Evolutionary conservation across 768 basidiomycete genomes (phyloP).

Genomic region (Fomitopsis serialis): DNA sequence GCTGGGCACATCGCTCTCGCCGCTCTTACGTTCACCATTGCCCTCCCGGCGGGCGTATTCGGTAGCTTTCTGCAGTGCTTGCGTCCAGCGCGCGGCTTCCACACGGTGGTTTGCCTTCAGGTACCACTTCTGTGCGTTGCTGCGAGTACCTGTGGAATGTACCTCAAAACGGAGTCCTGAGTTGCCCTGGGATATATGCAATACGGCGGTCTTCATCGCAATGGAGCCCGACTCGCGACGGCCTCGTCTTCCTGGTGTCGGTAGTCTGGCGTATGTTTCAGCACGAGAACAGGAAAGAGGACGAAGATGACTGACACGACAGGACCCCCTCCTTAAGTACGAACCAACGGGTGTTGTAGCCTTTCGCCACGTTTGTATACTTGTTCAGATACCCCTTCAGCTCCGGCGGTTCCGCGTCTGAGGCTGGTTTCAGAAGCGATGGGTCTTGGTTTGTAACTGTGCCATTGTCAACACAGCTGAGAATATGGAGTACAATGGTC

Average conservation of each 20-base stretch:
- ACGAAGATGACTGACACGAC: slow-evolving; percentile 52
- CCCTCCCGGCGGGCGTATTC: slow-evolving; percentile 56
- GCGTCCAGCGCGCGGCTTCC: slow-evolving; percentile 85
- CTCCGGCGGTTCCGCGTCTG: slow-evolving; percentile 52
- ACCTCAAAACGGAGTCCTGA: slow-evolving; percentile 83
- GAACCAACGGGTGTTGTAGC: slow-evolving; percentile 90
- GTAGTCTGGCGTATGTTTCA: slow-evolving; percentile 45
- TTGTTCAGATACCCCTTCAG: slow-evolving; percentile 84
- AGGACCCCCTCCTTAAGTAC: slow-evolving; percentile 80
- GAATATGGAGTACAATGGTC: neutral
- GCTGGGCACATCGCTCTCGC: slow-evolving; percentile 40
- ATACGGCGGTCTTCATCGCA: slow-evolving; percentile 71
- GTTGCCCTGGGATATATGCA: slow-evolving; percentile 44
- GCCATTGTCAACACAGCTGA: neutral
- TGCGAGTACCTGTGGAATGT: slow-evolving; percentile 50
- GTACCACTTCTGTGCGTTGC: slow-evolving; percentile 69
- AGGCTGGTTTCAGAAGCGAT: slow-evolving; percentile 47
- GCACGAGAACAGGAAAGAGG: neutral
- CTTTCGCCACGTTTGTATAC: slow-evolving; percentile 88
- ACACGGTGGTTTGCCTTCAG: slow-evolving; percentile 83
- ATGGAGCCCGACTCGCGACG: slow-evolving; percentile 85
- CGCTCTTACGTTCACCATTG: slow-evolving; percentile 32
- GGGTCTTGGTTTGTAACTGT: slow-evolving; percentile 79
- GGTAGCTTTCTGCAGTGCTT: slow-evolving; percentile 67
- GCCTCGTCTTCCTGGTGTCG: slow-evolving; percentile 88